A percentile compares a stretch with the other conserved stretches of the same genome.
Evolutionary conservation across 768 basidiomycete species (phyloP).

Genomic region (Suillus ampliporus): DNA sequence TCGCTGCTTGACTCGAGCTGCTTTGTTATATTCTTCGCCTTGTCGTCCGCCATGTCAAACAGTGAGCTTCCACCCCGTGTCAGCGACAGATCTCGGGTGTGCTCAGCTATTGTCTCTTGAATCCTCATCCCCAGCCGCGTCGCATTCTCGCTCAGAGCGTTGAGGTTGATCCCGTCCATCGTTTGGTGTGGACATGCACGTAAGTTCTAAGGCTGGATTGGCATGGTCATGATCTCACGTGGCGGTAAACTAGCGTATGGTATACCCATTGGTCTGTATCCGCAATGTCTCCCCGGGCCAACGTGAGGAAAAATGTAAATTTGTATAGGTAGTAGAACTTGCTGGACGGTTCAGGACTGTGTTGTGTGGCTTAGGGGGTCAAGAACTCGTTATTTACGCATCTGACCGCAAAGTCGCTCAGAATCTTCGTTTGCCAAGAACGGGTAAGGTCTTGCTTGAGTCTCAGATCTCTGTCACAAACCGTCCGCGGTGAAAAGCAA

Average conservation of each 20-base stretch:
- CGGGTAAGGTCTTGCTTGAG: neutral
- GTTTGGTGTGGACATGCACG: constrained; percentile 9
- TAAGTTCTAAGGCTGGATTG: neutral
- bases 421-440: neutral
- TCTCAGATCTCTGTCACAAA: neutral
- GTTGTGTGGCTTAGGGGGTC: neutral
- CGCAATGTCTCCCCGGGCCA: no score
- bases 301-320: neutral
- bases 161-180: constrained; percentile 43
- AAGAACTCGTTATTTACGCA: neutral
- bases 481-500: neutral
- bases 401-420: neutral
- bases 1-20: constrained; percentile 91
- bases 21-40: constrained; percentile 78
- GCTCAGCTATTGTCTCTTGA: constrained; percentile 83
- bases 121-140: constrained; percentile 81
- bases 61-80: constrained; percentile 57
- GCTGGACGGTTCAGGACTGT: neutral
- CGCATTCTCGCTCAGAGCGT: constrained; percentile 76
- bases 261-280: no score
- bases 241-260: no score
- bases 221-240: neutral
- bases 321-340: neutral
- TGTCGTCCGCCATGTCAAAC: constrained; percentile 80
- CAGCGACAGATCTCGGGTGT: constrained; percentile 73